Base-by-base conservation (phyloP, 192 early-diverging fungal genomes). In the Podila verticillata region DNA sequence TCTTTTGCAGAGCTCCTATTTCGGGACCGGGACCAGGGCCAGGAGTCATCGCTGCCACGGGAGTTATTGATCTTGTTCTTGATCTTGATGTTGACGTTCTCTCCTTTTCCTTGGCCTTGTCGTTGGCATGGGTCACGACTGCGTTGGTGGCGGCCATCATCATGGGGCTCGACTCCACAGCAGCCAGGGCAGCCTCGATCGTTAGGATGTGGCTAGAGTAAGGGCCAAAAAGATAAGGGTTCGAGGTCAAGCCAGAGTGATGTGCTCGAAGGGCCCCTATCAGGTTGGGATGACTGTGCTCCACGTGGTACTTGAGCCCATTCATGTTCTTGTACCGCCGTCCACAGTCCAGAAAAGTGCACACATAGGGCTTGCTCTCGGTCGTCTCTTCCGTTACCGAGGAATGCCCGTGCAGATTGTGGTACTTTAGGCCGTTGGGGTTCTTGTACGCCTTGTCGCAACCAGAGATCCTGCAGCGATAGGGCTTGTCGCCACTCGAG, bases 361-460 rank as follows among this genome's bases (percentile, higher is more conserved):
- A 94, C 30, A 87, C 81, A 64, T 89, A 94, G n/a, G 93, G 92
- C 63, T 88, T 79, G 4, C 57, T 61, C 56, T 72, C 70, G 57
- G 36, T 74, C 65, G 31, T 57, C 36, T 49, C 57, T n/a, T n/a
- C n/a, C n/a, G n/a, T n/a, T n/a, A n/a, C 57, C 17, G 62, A 87
- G 83, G 91, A 92, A 79, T 98, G 97, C 30, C 96, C 96, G 79
- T 98, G 97, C 74, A 92, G 87, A 72, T 96, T 93, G 83, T 98
- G 97, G 89, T 98, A 98, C 84, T 98, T 98, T 34, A 98, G 87
- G 15, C 97, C 97, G 61, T 97, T 97, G 34, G 97, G 96, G 83
- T 98, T 98, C 87, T 98, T 98, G 88, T 98, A 98, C 1, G 95
- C 92, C 84, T 98, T 98, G 66, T 88, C 89, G 85, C 97, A 98